Percentiles rank a stretch among this genome's conserved stretches.
Evolutionary conservation across 345 rosid genomes (phyloP).

Genomic region (Pugionium dolabratum): DNA sequence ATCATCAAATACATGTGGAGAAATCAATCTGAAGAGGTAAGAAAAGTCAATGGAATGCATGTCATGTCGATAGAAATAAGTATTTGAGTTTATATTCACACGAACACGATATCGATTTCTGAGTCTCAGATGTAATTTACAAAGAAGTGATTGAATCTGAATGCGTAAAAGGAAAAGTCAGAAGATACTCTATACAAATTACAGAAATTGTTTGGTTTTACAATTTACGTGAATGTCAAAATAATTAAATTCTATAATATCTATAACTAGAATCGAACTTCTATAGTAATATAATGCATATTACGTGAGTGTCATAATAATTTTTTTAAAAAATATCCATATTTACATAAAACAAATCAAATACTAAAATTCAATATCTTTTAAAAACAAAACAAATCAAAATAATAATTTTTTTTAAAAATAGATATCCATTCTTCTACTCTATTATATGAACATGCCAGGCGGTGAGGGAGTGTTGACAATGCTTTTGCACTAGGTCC

Average conservation of each 20-base stretch:
- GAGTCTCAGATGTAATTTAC: background rate
- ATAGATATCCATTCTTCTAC: too few species aligned
- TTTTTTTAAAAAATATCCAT: too few species aligned
- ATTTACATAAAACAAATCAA: too few species aligned
- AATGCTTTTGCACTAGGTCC: too few species aligned
- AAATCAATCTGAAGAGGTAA: constrained; percentile 17
- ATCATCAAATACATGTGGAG: constrained; percentile 19
- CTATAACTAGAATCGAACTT: too few species aligned
- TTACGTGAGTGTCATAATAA: constrained; percentile 17
- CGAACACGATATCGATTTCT: constrained; percentile 25
- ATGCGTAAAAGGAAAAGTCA: constrained; percentile 6
- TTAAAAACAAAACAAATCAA: too few species aligned
- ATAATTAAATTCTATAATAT: too few species aligned
- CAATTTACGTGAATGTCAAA: constrained; percentile 27
- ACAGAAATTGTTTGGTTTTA: background rate
- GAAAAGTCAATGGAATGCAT: constrained; percentile 27
- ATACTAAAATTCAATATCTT: too few species aligned
- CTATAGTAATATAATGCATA: background rate
- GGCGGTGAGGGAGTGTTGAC: too few species aligned
- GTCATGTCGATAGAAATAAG: constrained; percentile 3
- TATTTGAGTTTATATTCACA: constrained; percentile 8
- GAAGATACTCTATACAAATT: constrained; percentile 9
- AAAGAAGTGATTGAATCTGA: constrained; percentile 10
- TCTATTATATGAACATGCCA: too few species aligned
- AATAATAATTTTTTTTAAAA: too few species aligned